Conservation (phyloP, 129 eudicot species). For the Saposhnikovia divaricata region DNA sequence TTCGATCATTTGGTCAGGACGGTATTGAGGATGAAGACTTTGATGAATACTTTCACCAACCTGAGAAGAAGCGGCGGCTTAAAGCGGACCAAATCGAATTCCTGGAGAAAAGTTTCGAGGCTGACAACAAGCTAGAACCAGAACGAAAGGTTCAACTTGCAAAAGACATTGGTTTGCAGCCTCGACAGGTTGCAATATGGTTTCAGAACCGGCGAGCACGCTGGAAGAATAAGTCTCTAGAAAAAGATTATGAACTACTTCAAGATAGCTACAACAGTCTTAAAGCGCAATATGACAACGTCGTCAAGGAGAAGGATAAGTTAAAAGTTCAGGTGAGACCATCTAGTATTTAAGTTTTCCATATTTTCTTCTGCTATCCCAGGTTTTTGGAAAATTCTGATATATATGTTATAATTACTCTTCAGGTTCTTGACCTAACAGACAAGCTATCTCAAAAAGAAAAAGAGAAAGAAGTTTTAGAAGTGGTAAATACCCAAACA, state of each 20-base stretch:
- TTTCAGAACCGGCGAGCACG: slow-evolving; percentile 90
- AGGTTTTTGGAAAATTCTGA: not conserved
- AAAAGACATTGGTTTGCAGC: slow-evolving; percentile 88
- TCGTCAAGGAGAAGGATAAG: slow-evolving; percentile 59
- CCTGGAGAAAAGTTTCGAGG: slow-evolving; percentile 70
- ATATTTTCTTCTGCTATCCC: not conserved
- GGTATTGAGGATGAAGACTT: slow-evolving; percentile 64
- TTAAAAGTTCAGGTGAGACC: slow-evolving; percentile 59
- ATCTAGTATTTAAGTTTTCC: not conserved
- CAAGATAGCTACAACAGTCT: slow-evolving; percentile 57
- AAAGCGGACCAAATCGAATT: slow-evolving; percentile 68
- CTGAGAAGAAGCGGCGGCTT: slow-evolving; percentile 86
- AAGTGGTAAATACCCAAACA: slow-evolving; percentile 23
- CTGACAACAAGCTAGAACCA: slow-evolving; percentile 84
- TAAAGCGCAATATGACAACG: slow-evolving; percentile 56
- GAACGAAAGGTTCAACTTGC: slow-evolving; percentile 85
- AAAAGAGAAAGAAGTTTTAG: slow-evolving; percentile 29
- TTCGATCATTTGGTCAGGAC: slow-evolving; percentile 40
- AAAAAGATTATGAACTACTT: slow-evolving; percentile 67
- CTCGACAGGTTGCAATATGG: slow-evolving; percentile 92
- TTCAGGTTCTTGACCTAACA: slow-evolving; percentile 55
- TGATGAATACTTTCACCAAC: slow-evolving; percentile 69
- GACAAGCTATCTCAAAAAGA: slow-evolving; percentile 39
- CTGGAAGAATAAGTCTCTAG: slow-evolving; percentile 72
- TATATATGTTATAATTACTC: slow-evolving; percentile 3